A percentile compares a stretch with the other conserved stretches of the same genome.
Evolutionary conservation across 345 rosid genomes (phyloP).

Genomic region (Camelina sativa): DNA sequence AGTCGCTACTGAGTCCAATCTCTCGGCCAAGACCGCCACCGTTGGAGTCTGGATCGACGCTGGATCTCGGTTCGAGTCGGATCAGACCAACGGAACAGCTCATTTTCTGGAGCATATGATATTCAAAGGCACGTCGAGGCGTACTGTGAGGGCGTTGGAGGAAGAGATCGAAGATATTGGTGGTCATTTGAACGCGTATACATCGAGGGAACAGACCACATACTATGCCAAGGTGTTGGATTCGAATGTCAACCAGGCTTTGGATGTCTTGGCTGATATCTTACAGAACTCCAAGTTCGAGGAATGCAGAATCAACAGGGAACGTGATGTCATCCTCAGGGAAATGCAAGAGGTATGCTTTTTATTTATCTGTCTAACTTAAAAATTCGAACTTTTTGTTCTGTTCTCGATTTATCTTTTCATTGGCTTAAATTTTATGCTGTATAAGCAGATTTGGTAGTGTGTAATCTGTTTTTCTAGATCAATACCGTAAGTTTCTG

Average conservation of each 20-base stretch:
- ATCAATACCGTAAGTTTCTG: not conserved
- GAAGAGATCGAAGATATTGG: slow-evolving; percentile 98
- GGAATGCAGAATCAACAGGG: slow-evolving; percentile 66
- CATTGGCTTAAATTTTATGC: not conserved
- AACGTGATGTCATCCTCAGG: slow-evolving; percentile 72
- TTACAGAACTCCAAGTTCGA: slow-evolving; percentile 87
- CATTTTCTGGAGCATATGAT: slow-evolving; percentile 99
- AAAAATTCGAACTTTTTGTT: slow-evolving; percentile 13
- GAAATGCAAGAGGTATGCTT: slow-evolving; percentile 78
- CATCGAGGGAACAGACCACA: slow-evolving; percentile 94
- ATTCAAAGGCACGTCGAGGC: slow-evolving; percentile 84
- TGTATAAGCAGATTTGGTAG: not conserved
- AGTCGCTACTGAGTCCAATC: slow-evolving; percentile 87
- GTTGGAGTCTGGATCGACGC: slow-evolving; percentile 99
- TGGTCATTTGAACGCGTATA: slow-evolving; percentile 93
- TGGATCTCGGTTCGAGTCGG: slow-evolving; percentile 92
- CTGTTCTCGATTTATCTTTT: not conserved
- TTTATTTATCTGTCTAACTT: not conserved
- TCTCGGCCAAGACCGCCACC: slow-evolving; percentile 74
- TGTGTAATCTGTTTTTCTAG: not conserved
- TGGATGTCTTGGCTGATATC: slow-evolving; percentile 88
- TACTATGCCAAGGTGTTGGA: slow-evolving; percentile 92
- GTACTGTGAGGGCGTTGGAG: slow-evolving; percentile 65
- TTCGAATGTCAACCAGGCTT: slow-evolving; percentile 66
- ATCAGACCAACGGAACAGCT: slow-evolving; percentile 86